Evolutionary conservation across 129 eudicot genomes (phyloP).

Genomic region (Flaveria bidentis): DNA sequence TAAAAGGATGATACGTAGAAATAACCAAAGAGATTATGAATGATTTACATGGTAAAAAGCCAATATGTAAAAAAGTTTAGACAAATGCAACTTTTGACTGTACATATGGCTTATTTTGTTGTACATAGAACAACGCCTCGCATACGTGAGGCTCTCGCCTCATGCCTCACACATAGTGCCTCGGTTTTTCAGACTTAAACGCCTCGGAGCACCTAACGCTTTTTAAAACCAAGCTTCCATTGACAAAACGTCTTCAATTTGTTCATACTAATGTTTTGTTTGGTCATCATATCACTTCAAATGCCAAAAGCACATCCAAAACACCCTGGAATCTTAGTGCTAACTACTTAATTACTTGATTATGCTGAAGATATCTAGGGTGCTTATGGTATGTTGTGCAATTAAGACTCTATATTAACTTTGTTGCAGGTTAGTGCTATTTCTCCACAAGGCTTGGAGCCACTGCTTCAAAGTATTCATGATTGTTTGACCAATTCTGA

Average conservation of each 20-base stretch:
- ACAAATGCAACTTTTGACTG: too few species aligned
- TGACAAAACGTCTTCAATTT: background rate
- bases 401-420: conserved; percentile 9
- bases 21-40: too few species aligned
- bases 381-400: conserved; percentile 18
- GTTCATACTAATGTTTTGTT: background rate
- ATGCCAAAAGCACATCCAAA: background rate
- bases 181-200: too few species aligned
- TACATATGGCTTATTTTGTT: too few species aligned
- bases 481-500: conserved; percentile 84
- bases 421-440: conserved; percentile 84
- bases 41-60: too few species aligned
- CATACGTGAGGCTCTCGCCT: too few species aligned
- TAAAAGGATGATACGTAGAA: too few species aligned
- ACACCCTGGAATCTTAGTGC: background rate
- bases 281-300: background rate
- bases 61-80: too few species aligned
- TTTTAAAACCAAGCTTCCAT: too few species aligned
- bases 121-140: too few species aligned
- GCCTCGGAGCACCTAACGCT: too few species aligned
- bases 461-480: conserved; percentile 80
- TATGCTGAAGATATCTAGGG: conserved; percentile 12
- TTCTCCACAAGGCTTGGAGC: conserved; percentile 75
- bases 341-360: background rate
- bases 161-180: too few species aligned